Base-by-base conservation (phyloP, 805 yeast species). In the Zygosaccharomyces kombuchaensis region DNA sequence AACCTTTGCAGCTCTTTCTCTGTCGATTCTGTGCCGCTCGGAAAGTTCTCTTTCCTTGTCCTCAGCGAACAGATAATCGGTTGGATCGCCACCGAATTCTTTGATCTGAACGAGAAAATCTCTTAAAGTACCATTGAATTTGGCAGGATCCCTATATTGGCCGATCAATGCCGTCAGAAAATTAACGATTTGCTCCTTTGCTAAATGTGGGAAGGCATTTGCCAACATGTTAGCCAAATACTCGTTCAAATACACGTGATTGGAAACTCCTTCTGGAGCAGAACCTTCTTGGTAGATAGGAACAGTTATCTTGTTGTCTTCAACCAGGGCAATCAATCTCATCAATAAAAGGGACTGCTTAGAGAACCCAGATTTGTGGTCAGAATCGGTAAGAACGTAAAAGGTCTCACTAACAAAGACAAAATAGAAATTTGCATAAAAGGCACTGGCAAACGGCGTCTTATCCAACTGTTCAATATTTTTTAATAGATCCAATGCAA, bases 21-120 rank as follows among this genome's bases (percentile, higher is more conserved):
- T 83, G 57, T 87, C 91, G 49, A 75, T 63, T 62, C 75, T 78
- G 53, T 74, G 76, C 63, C 81, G 82, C 65, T 87, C 96, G 51
- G 73, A 67, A 48, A 80, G 66, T 64, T 87, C 95, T 41, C 73
- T 72, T 66, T 88, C 96, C 62, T 82, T 85, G 62, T 91, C 99
- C 61, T 93, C 98, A 9, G 95, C 95, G 68, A 83, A 91, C 64
- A 91, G 73, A 65, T 93, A 93, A 65, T 90, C 97, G 17, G 96
- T 88, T 46, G 95, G 82, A 65, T 87, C 96, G 25, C 98, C 98
- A 49, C 98, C 99, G 61, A 78, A 80, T 69, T 91, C 96, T 69
- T 89, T 90, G 66, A 91, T 87, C 72, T 93, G 98, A 35, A 93
- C 95, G 65, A 93, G 76, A 78, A 93, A 93, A 69, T 93, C 99